A percentile compares a stretch with the other conserved stretches of the same genome.
phyloP scores from a whole-genome alignment of 345 rosid species.

The Aquilaria yunnanensis region DNA sequence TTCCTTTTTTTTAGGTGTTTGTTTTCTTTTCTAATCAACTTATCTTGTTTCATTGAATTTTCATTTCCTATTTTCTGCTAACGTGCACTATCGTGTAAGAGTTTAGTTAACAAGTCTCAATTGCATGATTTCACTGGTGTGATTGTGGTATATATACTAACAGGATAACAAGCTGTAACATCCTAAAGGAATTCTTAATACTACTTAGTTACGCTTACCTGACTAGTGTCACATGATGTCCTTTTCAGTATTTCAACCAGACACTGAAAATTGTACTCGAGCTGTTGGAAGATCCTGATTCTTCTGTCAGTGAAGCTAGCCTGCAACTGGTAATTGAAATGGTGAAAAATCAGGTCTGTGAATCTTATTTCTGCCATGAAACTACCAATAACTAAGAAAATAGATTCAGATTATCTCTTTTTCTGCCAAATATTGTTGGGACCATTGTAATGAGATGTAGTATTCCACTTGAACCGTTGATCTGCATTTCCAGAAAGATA shows the following conservation, averaged over 20 bases:
- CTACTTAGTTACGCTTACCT: not conserved
- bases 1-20: too few species aligned
- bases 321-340: slow-evolving; percentile 35
- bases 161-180: not conserved
- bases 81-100: too few species aligned
- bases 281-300: slow-evolving; percentile 42
- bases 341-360: slow-evolving; percentile 41
- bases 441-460: too few species aligned
- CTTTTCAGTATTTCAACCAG: slow-evolving; percentile 55
- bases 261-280: slow-evolving; percentile 41
- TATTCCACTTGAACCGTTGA: not conserved
- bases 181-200: not conserved
- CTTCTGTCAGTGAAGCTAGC: slow-evolving; percentile 33
- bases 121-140: too few species aligned
- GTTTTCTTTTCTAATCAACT: too few species aligned
- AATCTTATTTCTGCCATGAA: not conserved
- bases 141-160: too few species aligned
- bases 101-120: too few species aligned
- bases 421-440: not conserved
- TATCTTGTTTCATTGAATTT: too few species aligned
- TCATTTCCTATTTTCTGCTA: too few species aligned
- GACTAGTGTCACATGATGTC: not conserved
- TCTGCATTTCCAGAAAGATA: slow-evolving; percentile 32
- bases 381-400: not conserved
- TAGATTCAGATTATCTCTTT: not conserved